Base-by-base conservation (phyloP, 148 eudicot genomes). In the Nyssa sinensis region DNA sequence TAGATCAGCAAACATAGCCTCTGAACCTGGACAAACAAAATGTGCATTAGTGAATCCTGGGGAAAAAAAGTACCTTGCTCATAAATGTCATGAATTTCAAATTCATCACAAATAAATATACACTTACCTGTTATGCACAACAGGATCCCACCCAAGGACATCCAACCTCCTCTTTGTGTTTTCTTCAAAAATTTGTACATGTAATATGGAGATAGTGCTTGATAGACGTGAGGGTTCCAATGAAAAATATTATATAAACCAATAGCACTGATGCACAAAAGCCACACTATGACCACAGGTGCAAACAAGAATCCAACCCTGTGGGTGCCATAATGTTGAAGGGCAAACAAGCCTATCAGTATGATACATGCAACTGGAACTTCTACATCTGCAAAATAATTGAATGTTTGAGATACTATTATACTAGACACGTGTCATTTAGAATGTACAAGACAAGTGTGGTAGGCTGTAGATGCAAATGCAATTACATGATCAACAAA, bases 1-100 rank as follows among this genome's bases (percentile, higher is more conserved):
- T 8, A 89, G 85, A 81, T 89, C 93, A 70, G 93, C 93, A 86
- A 87, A 89, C 93, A 89, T 89, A 57, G 93, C 93, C 77, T 89
- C 93, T 5, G 93, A 89, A 71, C 93, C 93, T 89, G 84, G 33
- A 80, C 62, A 32, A 32, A 67, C 7, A 39, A 66, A 67, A 49
- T 41, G 44, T 24, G 67, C 23, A 67, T 24, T 25, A 24, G 14
- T 17, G 34, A 58, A 59, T n/a, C 75, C 2, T 68, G n/a, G 31
- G n/a, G n/a, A n/a, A n/a, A n/a, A n/a, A n/a, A n/a, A 41, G 7
- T 39, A 47, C 25, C 23, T 39, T 44, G 65, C 64, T 32, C 21
- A 24, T 25, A 73, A n/a, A 37, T 58, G 16, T 33, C 5, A 25
- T 49, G 29, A 33, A 29, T 67, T 49, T n/a, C n/a, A n/a, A n/a